These are phyloP conservation scores for Talaromyces marneffei DNA, from an alignment of 2,329 filamentous ascomycete genomes.

Conservation along the genomic window DNA sequence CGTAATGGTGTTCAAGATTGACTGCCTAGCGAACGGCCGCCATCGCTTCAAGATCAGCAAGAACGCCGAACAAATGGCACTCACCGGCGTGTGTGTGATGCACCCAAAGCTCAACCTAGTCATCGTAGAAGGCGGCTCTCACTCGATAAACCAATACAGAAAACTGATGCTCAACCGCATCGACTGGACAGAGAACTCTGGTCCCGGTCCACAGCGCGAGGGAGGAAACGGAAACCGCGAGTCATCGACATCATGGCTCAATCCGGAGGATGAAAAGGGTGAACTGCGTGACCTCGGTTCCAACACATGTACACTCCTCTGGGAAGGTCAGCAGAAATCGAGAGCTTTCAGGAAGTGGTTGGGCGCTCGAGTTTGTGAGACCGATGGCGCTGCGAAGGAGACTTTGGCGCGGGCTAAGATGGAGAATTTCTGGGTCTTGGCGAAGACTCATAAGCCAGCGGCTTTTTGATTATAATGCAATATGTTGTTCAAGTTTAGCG, in stretches of 20 bases:
- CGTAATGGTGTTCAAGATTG: constrained; percentile 82
- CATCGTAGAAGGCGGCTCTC: constrained; percentile 82
- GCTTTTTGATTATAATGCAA: not conserved
- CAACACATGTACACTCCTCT: constrained; percentile 79
- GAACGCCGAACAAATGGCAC: constrained; percentile 81
- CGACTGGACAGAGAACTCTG: constrained; percentile 86
- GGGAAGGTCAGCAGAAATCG: constrained; percentile 81
- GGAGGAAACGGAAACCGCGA: constrained; percentile 51
- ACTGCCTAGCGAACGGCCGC: constrained; percentile 82
- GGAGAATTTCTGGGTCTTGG: constrained; percentile 91
- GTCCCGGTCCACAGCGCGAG: constrained; percentile 48
- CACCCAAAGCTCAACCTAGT: constrained; percentile 84
- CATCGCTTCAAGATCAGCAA: constrained; percentile 89
- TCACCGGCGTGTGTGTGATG: constrained; percentile 88
- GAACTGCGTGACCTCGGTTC: constrained; percentile 71
- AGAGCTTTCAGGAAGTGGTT: constrained; percentile 82
- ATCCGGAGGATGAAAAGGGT: constrained; percentile 70
- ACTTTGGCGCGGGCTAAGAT: constrained; percentile 74
- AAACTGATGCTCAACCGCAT: constrained; percentile 92
- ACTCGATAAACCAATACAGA: constrained; percentile 77
- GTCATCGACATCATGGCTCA: constrained; percentile 65
- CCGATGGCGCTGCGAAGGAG: constrained; percentile 81
- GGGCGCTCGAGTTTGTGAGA: constrained; percentile 78
- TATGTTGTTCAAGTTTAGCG: not conserved
- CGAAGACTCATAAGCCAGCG: constrained; percentile 56